Conservation (phyloP, 129 eudicot species). For the Flaveria brownii region DNA sequence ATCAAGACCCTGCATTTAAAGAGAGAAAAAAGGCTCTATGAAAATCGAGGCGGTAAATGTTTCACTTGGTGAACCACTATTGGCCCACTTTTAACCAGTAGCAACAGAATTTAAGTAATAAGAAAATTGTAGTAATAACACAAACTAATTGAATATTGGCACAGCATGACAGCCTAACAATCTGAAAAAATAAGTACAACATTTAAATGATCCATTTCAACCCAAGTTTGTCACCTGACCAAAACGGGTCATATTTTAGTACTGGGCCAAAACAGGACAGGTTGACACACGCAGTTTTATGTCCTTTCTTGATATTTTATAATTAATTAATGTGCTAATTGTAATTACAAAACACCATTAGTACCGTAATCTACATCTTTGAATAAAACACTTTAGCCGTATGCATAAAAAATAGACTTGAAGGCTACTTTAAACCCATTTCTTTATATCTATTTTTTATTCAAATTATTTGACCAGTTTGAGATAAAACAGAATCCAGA, state of each 20-base stretch:
- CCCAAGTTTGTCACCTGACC: neutral
- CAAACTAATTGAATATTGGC: neutral
- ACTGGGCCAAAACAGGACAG: neutral
- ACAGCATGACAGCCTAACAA: neutral
- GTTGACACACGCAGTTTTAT: neutral
- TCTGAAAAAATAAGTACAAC: neutral
- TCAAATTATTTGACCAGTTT: neutral
- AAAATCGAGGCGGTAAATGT: neutral
- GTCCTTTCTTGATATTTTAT: neutral
- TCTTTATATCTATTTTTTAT: neutral
- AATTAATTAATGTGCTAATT: neutral
- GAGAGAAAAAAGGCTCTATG: neutral
- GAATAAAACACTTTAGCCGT: neutral
- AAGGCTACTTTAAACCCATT: neutral
- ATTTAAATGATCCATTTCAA: neutral
- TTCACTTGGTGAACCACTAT: neutral
- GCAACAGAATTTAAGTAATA: neutral
- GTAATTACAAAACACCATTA: neutral
- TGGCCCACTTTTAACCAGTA: neutral
- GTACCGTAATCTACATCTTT: neutral
- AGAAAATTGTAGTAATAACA: neutral
- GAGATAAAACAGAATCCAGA: neutral
- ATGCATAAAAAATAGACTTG: too few relatives aligned
- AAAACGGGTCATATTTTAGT: neutral
- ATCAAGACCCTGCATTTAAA: slow-evolving; percentile 58